Conservation (phyloP, 768 basidiomycete species). For the Suillus cothurnatus region DNA sequence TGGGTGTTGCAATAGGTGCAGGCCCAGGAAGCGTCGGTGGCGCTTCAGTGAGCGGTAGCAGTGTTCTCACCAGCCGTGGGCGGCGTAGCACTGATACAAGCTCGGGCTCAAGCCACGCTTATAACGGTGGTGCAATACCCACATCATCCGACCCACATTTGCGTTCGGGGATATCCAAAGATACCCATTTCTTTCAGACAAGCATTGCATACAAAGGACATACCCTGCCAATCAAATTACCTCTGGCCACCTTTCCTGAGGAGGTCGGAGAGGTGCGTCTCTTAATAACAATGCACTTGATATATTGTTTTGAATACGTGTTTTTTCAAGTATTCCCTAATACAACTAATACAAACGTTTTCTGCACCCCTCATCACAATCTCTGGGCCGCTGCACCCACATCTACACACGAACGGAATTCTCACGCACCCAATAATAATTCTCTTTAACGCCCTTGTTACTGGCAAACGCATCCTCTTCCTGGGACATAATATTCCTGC, state of each 20-base stretch:
- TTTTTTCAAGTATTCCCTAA: constrained; percentile 78
- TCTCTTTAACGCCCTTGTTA: constrained; percentile 93
- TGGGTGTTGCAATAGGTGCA: constrained; percentile 43
- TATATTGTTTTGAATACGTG: constrained; percentile 14
- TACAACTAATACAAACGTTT: constrained; percentile 87
- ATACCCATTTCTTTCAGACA: constrained; percentile 95
- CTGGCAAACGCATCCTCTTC: constrained; percentile 95
- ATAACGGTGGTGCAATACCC: constrained; percentile 38
- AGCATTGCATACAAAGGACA: constrained; percentile 82
- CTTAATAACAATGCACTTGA: constrained; percentile 2
- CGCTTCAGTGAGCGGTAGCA: constrained; percentile 37
- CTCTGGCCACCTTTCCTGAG: constrained; percentile 85
- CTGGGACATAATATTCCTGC: constrained; percentile 89
- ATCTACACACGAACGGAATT: constrained; percentile 90
- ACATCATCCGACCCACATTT: constrained; percentile 48
- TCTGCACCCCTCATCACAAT: constrained; percentile 57
- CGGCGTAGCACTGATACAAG: constrained; percentile 75
- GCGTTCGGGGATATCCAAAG: constrained; percentile 61
- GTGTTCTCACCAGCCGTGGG: constrained; percentile 48
- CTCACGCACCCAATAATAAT: constrained; percentile 93
- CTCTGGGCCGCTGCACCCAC: constrained; percentile 81
- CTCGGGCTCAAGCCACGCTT: constrained; percentile 63
- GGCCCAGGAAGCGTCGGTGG: constrained; percentile 43
- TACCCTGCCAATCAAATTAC: constrained; percentile 87
- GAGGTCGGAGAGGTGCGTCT: constrained; percentile 93